Evolutionary conservation across 805 yeast genomes (phyloP), one percentile per base, ranked within the genome.

Genomic region (Myxozyma udenii): DNA sequence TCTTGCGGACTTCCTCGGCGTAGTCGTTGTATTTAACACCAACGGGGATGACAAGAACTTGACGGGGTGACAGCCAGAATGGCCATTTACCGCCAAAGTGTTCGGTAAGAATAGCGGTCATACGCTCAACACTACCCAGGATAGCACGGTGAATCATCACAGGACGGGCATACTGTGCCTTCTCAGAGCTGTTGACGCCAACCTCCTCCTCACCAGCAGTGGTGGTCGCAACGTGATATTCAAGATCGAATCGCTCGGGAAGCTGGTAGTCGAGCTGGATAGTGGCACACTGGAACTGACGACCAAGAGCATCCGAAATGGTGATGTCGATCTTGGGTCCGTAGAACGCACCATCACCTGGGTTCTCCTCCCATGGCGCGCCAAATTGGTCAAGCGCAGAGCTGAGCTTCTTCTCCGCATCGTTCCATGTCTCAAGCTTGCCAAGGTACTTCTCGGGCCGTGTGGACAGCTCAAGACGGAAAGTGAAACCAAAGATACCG

Each of bases 41-140:
- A 64, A 93, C 97, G 63, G 98, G 98, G 26, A 93, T 93, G 65
- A 93, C 95, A 64, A 91, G 77, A 52, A 91, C 80, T 75, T 93
- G 99, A 76, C 98, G 85, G 66, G 99, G 99, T n/a, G 98, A 90
- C 68, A 93, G 78, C 98, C 98, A 93, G 79, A 93, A 87, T 67
- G 99, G 99, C 99, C 99, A 93, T 71, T 89, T 93, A 66, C 99
- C 99, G 68, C 90, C 96, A 74, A 78, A 93, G 76, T 93, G 98
- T 74, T 93, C 99, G 53, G 95, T 90, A 71, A 93, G 81, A 64
- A 93, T 91, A 58, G 97, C 98, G 58, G 96, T 87, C 98, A 93
- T 90, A 79, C 99, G 87, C 78, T 93, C 99, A 55, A 93, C 95
- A 41, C 96, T 87, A 62, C 99, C 99, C 68, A 91, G 80, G 62